These are phyloP conservation scores for Globisporangium nagaii DNA, from an alignment of 352 stramenopile species.

Conservation along the genomic window DNA sequence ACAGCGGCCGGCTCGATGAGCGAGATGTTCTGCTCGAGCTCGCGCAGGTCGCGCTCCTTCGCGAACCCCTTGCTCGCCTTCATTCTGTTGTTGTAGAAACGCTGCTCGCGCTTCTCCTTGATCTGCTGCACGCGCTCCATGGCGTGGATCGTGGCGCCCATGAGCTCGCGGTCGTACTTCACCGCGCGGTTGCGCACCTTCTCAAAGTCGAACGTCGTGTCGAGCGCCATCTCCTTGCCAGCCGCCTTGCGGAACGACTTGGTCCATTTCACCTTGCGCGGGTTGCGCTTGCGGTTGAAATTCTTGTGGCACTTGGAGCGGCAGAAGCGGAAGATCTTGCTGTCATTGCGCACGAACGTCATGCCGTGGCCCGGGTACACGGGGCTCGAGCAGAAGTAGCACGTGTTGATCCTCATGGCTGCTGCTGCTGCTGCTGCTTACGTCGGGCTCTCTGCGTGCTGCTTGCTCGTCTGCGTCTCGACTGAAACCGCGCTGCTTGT, in stretches of 20 bases:
- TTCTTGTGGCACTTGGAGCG: constrained; percentile 99
- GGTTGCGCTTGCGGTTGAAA: constrained; percentile 99
- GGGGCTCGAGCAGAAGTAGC: constrained; percentile 99
- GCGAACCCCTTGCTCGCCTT: constrained; percentile 77
- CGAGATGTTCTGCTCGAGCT: constrained; percentile 82
- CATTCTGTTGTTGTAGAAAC: constrained; percentile 98
- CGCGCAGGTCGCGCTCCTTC: constrained; percentile 75
- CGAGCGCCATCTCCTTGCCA: constrained; percentile 99
- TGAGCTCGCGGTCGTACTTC: constrained; percentile 99
- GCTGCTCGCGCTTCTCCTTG: constrained; percentile 93
- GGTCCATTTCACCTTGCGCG: constrained; percentile 99
- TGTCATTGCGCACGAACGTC: constrained; percentile 99
- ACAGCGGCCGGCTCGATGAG: constrained; percentile 77
- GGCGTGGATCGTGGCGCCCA: constrained; percentile 97
- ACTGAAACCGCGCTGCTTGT: too few species aligned
- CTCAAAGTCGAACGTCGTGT: constrained; percentile 99
- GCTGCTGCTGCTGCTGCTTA: background rate
- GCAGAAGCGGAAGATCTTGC: constrained; percentile 99
- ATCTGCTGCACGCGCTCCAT: constrained; percentile 98
- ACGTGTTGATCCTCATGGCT: constrained; percentile 97
- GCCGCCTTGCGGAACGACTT: constrained; percentile 98
- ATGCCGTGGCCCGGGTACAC: constrained; percentile 99
- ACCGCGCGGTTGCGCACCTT: constrained; percentile 98
- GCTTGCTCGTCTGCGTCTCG: too few species aligned
- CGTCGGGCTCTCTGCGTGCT: too few species aligned